Percentiles rank a stretch among this genome's conserved stretches.
Evolutionary conservation across 2,329 filamentous ascomycete species (phyloP).

Genomic region (Epichloe hybrida): DNA sequence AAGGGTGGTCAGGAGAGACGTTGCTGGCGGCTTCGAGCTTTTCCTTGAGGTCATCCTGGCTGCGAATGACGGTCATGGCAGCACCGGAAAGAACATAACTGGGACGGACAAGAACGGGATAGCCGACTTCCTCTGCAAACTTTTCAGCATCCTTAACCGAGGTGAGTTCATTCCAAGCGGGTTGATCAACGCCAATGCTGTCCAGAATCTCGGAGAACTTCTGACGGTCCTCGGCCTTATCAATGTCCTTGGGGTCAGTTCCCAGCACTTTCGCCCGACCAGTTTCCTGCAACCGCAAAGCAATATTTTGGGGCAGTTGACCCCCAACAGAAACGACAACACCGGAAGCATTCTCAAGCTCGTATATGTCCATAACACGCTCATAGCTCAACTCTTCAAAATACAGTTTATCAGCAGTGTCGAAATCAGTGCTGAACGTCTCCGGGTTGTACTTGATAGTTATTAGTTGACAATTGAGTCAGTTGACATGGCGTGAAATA

Average conservation of each 20-base stretch:
- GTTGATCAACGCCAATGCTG: constrained; percentile 92
- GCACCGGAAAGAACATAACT: constrained; percentile 94
- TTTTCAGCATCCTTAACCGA: constrained; percentile 76
- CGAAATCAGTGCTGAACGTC: constrained; percentile 72
- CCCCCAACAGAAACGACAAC: constrained; percentile 97
- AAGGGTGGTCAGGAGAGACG: constrained; percentile 94
- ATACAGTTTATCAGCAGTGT: constrained; percentile 81
- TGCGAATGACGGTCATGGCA: constrained; percentile 94
- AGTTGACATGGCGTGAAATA: not conserved
- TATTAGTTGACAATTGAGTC: constrained; percentile 1
- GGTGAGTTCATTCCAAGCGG: constrained; percentile 93
- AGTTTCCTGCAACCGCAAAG: constrained; percentile 79
- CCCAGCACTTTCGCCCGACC: constrained; percentile 85
- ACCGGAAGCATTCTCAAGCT: constrained; percentile 71
- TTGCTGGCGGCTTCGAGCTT: constrained; percentile 84
- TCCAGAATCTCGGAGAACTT: constrained; percentile 98
- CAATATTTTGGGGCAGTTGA: constrained; percentile 95
- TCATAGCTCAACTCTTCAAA: constrained; percentile 97
- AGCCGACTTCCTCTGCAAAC: constrained; percentile 75
- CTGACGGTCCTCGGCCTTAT: constrained; percentile 94
- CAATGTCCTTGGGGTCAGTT: constrained; percentile 86
- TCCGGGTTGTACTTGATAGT: constrained; percentile 54
- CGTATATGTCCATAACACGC: constrained; percentile 97
- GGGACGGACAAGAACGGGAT: constrained; percentile 89
- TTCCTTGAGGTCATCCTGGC: constrained; percentile 78